Base-by-base conservation (phyloP, 306 rosid genomes). In the Trifolium repens region DNA sequence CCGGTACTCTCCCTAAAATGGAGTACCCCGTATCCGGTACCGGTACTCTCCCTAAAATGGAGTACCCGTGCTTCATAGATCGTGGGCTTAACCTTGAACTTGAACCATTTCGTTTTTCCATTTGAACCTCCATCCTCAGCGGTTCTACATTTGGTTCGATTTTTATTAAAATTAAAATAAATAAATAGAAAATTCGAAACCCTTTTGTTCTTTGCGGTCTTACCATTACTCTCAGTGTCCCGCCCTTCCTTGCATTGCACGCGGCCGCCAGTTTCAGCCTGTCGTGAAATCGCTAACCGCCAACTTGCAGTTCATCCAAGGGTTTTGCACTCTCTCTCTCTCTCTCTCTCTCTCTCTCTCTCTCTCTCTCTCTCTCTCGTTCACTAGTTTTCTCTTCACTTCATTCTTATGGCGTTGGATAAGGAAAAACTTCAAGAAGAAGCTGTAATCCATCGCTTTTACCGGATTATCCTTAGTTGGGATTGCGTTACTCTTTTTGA, bases 391-490 rank as follows among this genome's bases (percentile, higher is more conserved):
- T 39, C 19, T 17, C 8, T 52, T 17, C 55, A 27, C 8, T 16
- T 19, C 1, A 0, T 49, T 8, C n/a, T 59, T 12, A 92, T 94
- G 98, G 93, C 93, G 42, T 81, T 91, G 63, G 97, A 88, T 39
- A 87, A 75, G 79, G 88, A 86, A 55, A 84, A 61, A 80, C 84
- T 87, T 44, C 72, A 83, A 9, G 94, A 88, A 72, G 96, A 89
- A 43, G 86, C 94, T 27, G 85, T 84, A 54, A 76, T 86, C 58
- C 88, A 81, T 39, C 94, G 94, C 62, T 91, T 94, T 85, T 81
- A 88, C 71, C 84, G 80, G 78, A 87, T 87, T 52, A 60, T 94
- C 79, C 97, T 94, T 52, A 80, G 89, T 35, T 94, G 97, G 96
- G 87, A 94, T 79, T 90, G 85, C 64, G 74, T 83, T 64, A 85